These are phyloP conservation scores for Farysia itapuensis DNA, from an alignment of 1,284 basidiomycete species.

Conservation along the genomic window DNA sequence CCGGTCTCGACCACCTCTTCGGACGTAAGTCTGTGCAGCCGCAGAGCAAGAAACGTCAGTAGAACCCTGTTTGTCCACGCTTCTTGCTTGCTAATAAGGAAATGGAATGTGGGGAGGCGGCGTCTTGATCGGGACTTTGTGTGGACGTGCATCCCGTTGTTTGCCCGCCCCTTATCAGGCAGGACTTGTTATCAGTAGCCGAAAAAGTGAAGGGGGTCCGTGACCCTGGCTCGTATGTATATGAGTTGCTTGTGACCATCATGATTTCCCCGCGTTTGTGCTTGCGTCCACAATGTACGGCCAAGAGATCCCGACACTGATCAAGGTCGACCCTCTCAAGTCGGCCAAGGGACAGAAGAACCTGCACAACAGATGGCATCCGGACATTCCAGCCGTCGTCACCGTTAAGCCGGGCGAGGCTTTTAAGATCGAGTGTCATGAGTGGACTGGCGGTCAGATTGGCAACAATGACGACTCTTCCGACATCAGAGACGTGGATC, in stretches of 20 bases:
- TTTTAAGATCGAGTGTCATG: slow-evolving; percentile 71
- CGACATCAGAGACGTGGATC: slow-evolving; percentile 66
- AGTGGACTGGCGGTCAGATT: slow-evolving; percentile 46
- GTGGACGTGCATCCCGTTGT: no score
- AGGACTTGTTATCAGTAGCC: no score
- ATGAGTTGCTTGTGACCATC: no score
- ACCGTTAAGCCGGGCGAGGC: slow-evolving; percentile 62
- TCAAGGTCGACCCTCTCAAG: slow-evolving; percentile 16
- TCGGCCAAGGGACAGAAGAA: slow-evolving; percentile 7
- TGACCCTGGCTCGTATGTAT: no score
- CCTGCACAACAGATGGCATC: slow-evolving; percentile 60
- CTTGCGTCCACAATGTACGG: slow-evolving; percentile 1
- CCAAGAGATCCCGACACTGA: slow-evolving; percentile 19
- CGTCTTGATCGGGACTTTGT: no score
- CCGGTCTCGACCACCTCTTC: slow-evolving; percentile 1
- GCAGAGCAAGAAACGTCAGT: no score
- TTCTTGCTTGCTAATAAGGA: no score
- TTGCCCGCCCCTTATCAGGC: no score
- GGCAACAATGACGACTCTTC: slow-evolving; percentile 55
- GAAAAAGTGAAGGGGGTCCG: no score
- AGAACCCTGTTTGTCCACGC: no score
- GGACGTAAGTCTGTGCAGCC: background rate
- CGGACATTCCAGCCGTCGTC: slow-evolving; percentile 54
- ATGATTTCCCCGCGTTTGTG: background rate
- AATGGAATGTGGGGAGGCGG: no score